These are phyloP conservation scores for Scutellaria baicalensis DNA, from an alignment of 257 asterid species.

Conservation along the genomic window DNA sequence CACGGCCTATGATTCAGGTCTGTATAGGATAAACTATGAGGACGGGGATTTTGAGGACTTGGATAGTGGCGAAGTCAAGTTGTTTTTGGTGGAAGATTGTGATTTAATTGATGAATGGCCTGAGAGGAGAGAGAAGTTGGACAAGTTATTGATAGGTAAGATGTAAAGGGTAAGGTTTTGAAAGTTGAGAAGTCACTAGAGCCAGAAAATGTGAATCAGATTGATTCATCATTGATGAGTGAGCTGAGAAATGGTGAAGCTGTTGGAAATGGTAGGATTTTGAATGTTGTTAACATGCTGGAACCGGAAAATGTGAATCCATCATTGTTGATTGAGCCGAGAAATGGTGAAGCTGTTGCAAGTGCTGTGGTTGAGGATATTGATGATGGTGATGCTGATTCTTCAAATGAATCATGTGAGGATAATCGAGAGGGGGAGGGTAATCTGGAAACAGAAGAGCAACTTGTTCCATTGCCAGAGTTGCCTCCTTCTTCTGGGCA, in stretches of 20 bases:
- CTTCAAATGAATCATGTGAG: slow-evolving; percentile 42
- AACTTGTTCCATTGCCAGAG: slow-evolving; percentile 58
- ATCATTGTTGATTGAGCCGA: slow-evolving; percentile 5
- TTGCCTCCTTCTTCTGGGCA: slow-evolving; percentile 81
- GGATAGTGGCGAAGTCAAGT: slow-evolving; percentile 51
- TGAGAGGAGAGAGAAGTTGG: slow-evolving; percentile 53
- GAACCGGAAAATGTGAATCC: neutral
- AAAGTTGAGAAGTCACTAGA: slow-evolving; percentile 17
- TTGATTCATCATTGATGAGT: slow-evolving; percentile 7
- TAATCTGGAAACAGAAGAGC: slow-evolving; percentile 34
- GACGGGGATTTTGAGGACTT: slow-evolving; percentile 88
- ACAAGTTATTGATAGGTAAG: slow-evolving; percentile 28
- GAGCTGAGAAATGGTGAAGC: slow-evolving; percentile 20
- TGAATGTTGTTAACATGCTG: slow-evolving; percentile 12
- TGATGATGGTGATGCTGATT: slow-evolving; percentile 29
- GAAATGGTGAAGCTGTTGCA: slow-evolving; percentile 21
- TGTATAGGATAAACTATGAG: slow-evolving; percentile 74
- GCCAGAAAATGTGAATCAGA: slow-evolving; percentile 1
- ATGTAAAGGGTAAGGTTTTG: slow-evolving; percentile 21
- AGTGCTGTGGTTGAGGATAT: slow-evolving; percentile 16
- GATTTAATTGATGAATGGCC: slow-evolving; percentile 57
- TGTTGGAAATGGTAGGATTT: slow-evolving; percentile 13
- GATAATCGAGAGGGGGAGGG: slow-evolving; percentile 31
- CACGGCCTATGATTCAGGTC: slow-evolving; percentile 50
- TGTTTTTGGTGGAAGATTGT: slow-evolving; percentile 46